phyloP scores from a whole-genome alignment of 225 moss, liverwort and hornwort species.

The Neckera pumila region DNA sequence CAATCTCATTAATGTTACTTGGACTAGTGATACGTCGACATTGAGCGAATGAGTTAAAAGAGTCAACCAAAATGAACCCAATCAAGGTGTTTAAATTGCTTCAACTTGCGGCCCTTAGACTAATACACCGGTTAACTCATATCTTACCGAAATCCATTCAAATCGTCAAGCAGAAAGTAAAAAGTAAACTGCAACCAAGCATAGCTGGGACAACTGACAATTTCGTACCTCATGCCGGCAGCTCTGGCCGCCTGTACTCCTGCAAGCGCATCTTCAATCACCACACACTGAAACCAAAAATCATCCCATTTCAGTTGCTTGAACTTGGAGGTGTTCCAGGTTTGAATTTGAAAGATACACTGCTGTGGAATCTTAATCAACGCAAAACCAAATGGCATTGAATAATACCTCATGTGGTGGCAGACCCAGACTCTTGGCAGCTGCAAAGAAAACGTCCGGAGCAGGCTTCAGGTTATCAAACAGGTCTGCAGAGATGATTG shows the following conservation, averaged over 20 bases:
- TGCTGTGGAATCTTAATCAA: background rate
- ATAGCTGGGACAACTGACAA: background rate
- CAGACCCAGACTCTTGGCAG: slow-evolving; percentile 64
- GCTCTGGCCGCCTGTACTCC: slow-evolving; percentile 87
- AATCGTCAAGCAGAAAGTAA: background rate
- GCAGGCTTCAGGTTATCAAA: slow-evolving; percentile 90
- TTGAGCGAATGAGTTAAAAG: background rate
- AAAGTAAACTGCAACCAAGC: background rate
- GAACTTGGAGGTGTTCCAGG: background rate
- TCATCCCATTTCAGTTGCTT: background rate
- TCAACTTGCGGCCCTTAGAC: background rate
- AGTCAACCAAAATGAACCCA: background rate
- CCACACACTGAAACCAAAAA: slow-evolving; percentile 62
- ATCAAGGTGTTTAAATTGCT: background rate
- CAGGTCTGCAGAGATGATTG: slow-evolving; percentile 87
- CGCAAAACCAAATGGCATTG: background rate
- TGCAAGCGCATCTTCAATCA: slow-evolving; percentile 87
- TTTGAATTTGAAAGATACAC: background rate
- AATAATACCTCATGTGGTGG: slow-evolving; percentile 51
- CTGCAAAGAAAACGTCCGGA: slow-evolving; percentile 87
- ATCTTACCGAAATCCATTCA: background rate
- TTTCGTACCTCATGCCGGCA: slow-evolving; percentile 87
- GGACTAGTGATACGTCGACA: background rate
- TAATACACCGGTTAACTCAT: background rate
- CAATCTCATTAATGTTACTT: background rate